Evolutionary conservation across 2,329 filamentous ascomycete species (phyloP).

Genomic region (Penicillium sp.): DNA sequence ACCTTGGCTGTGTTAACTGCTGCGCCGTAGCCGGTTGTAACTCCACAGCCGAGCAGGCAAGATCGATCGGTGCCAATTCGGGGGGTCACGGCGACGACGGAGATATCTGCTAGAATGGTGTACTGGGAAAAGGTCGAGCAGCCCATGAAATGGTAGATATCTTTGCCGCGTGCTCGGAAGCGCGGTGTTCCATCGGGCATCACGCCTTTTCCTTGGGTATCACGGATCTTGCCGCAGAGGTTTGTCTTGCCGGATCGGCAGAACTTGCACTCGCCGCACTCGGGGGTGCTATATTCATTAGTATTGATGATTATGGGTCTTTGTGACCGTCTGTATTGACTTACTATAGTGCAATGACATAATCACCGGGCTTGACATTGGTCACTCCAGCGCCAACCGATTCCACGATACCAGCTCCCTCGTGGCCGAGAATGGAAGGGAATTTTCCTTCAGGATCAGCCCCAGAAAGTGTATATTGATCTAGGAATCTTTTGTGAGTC

Average conservation of each 20-base stretch:
- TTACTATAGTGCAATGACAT: slow-evolving; percentile 86
- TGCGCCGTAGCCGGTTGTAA: slow-evolving; percentile 97
- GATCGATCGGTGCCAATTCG: slow-evolving; percentile 95
- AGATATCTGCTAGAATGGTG: slow-evolving; percentile 98
- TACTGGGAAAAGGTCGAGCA: slow-evolving; percentile 99
- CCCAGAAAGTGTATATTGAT: slow-evolving; percentile 92
- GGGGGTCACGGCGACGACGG: slow-evolving; percentile 87
- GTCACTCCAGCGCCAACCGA: slow-evolving; percentile 94
- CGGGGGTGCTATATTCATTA: slow-evolving; percentile 73
- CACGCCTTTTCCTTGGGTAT: slow-evolving; percentile 91
- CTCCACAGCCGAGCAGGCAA: slow-evolving; percentile 94
- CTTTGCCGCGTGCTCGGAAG: slow-evolving; percentile 93
- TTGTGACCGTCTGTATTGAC: slow-evolving; percentile 30
- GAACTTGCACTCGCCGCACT: slow-evolving; percentile 98
- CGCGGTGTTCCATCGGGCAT: slow-evolving; percentile 97
- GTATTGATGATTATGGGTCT: neutral
- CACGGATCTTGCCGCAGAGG: slow-evolving; percentile 97
- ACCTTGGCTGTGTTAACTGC: slow-evolving; percentile 91
- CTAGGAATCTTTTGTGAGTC: slow-evolving; percentile 47
- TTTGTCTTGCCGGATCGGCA: slow-evolving; percentile 99
- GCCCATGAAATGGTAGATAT: slow-evolving; percentile 98
- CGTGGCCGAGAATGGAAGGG: slow-evolving; percentile 85
- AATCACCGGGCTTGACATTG: slow-evolving; percentile 89
- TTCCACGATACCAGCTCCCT: slow-evolving; percentile 90
- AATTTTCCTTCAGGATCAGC: slow-evolving; percentile 97